phyloP scores from a whole-genome alignment of 352 stramenopile genomes.

The Globisporangium sylvaticum region DNA sequence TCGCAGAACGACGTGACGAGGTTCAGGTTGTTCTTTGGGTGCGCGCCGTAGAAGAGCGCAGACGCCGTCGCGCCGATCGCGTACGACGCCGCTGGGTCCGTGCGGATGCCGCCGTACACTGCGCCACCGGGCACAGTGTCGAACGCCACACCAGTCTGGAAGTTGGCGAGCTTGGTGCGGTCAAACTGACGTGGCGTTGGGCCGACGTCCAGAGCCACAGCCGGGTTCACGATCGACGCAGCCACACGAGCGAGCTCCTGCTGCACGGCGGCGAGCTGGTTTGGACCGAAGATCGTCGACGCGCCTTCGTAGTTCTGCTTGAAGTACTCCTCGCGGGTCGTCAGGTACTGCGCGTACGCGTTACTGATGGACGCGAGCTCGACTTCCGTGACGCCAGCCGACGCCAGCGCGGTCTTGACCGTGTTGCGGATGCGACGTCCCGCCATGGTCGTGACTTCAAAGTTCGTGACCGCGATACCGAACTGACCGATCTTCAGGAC shows the following conservation, averaged over 20 bases:
- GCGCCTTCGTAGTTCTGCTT: slow-evolving; percentile 68
- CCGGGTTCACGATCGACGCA: slow-evolving; percentile 23
- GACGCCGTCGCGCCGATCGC: slow-evolving; percentile 25
- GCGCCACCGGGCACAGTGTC: slow-evolving; percentile 24
- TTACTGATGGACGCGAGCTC: slow-evolving; percentile 53
- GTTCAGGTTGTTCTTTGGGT: slow-evolving; percentile 45
- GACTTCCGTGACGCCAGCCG: slow-evolving; percentile 33
- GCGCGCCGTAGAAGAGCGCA: slow-evolving; percentile 36
- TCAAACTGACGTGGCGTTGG: slow-evolving; percentile 39
- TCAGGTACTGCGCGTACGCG: slow-evolving; percentile 57
- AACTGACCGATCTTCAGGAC: slow-evolving; percentile 55
- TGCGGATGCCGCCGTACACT: slow-evolving; percentile 24
- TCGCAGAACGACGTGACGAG: slow-evolving; percentile 46
- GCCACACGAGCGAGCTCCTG: slow-evolving; percentile 46
- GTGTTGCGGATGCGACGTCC: slow-evolving; percentile 46
- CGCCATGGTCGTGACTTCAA: slow-evolving; percentile 63
- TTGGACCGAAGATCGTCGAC: slow-evolving; percentile 67
- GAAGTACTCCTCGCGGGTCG: slow-evolving; percentile 60
- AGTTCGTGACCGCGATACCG: slow-evolving; percentile 45
- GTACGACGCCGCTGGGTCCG: slow-evolving; percentile 25
- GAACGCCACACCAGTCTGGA: slow-evolving; percentile 37
- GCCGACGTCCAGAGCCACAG: slow-evolving; percentile 27
- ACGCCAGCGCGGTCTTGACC: slow-evolving; percentile 24
- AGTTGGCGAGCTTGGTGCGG: slow-evolving; percentile 23
- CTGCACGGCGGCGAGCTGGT: slow-evolving; percentile 53